Conservation (phyloP, 2,329 filamentous ascomycete genomes). For the Fusarium paranaense region DNA sequence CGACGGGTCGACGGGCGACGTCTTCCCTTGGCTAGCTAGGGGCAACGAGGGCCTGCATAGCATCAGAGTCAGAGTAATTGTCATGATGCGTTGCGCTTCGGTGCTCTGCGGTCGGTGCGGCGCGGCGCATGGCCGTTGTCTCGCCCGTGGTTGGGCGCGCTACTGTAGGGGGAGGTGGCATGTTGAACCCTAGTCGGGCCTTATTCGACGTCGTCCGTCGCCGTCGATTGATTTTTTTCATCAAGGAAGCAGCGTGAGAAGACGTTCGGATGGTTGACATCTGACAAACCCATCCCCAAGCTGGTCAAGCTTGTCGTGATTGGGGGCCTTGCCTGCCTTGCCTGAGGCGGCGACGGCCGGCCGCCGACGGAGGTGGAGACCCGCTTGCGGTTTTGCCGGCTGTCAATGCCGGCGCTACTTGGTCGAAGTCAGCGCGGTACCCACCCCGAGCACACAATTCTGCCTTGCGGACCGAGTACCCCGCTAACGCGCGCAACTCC, state of each 20-base stretch:
- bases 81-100: conserved; percentile 3
- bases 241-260: conserved; percentile 12
- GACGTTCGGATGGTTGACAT: conserved; percentile 25
- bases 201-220: conserved; percentile 27
- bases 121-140: conserved; percentile 24
- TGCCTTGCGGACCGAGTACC: neutral
- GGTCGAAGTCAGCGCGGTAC: conserved; percentile 26
- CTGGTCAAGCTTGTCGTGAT: conserved; percentile 28
- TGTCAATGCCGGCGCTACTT: conserved; percentile 29
- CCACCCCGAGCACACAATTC: neutral
- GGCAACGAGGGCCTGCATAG: neutral
- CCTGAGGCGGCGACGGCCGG: conserved; percentile 32
- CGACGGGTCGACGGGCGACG: neutral
- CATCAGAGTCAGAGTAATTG: neutral
- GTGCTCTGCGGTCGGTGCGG: neutral
- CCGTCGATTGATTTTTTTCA: conserved; percentile 5
- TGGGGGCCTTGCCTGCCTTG: conserved; percentile 16
- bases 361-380: conserved; percentile 35
- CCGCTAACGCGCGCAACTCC: neutral
- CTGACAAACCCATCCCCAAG: conserved; percentile 29
- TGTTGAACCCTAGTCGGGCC: conserved; percentile 38
- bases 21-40: neutral
- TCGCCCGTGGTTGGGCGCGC: conserved; percentile 29
- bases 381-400: conserved; percentile 36
- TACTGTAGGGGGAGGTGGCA: conserved; percentile 20